phyloP scores from a whole-genome alignment of 208 protist species.

The Blechomonas ayalai region DNA sequence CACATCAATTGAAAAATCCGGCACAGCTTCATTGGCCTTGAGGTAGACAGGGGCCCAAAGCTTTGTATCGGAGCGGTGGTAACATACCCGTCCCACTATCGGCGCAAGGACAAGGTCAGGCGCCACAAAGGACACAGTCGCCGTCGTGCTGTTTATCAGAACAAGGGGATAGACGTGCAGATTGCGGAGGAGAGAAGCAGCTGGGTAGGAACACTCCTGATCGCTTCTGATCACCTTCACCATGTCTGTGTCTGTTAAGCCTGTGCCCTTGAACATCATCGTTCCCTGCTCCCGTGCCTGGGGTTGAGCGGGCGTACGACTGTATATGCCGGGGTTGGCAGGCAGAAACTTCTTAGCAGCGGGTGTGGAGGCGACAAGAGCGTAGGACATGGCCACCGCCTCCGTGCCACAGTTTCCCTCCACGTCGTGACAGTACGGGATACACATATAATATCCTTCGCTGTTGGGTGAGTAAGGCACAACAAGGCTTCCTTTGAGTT shows the following conservation, averaged over 20 bases:
- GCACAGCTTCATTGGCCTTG: conserved; percentile 8
- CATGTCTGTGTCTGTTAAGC: conserved; percentile 29
- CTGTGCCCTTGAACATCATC: conserved; percentile 50
- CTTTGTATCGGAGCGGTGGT: conserved; percentile 22
- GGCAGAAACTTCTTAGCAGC: conserved; percentile 21
- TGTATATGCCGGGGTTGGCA: conserved; percentile 60
- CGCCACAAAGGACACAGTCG: conserved; percentile 49
- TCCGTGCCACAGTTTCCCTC: conserved; percentile 19
- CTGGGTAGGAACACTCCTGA: conserved; percentile 39
- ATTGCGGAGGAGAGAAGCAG: conserved; percentile 50
- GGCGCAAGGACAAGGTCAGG: conserved; percentile 34
- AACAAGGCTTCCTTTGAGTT: conserved; percentile 28
- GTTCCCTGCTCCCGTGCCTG: conserved; percentile 61
- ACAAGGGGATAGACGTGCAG: conserved; percentile 33
- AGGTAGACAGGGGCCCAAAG: conserved; percentile 61
- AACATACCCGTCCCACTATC: conserved; percentile 71
- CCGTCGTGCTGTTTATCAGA: conserved; percentile 6
- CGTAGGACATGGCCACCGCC: conserved; percentile 41
- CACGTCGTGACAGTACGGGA: conserved; percentile 67
- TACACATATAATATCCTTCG: conserved; percentile 64
- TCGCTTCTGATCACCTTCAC: conserved; percentile 47
- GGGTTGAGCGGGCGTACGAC: conserved; percentile 32
- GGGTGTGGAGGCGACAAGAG: conserved; percentile 26
- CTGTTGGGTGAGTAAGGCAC: conserved; percentile 45
- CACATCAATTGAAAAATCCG: conserved; percentile 71